These are phyloP conservation scores for Alisma plantagoaquatica DNA, from an alignment of 106 monocot genomes.

Conservation along the genomic window DNA sequence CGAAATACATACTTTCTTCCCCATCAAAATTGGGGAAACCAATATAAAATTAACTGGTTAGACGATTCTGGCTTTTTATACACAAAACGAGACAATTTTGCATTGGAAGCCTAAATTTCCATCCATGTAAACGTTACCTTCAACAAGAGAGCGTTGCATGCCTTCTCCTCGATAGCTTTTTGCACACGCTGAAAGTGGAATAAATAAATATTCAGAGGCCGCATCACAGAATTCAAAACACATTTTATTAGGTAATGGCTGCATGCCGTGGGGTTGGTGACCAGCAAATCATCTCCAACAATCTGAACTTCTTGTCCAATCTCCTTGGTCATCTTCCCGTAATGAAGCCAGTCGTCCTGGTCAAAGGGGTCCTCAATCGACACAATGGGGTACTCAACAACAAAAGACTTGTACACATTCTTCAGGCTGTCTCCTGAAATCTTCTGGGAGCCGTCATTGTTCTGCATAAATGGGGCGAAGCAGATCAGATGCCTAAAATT, in stretches of 20 bases:
- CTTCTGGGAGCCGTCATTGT: slow-evolving; percentile 78
- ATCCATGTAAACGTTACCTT: no score
- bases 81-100: no score
- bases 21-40: neutral
- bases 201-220: neutral
- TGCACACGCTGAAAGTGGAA: slow-evolving; percentile 51
- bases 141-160: slow-evolving; percentile 89
- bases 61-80: no score
- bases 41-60: no score
- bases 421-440: slow-evolving; percentile 83
- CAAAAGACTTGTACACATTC: slow-evolving; percentile 85
- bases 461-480: slow-evolving; percentile 27
- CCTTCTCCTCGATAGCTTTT: slow-evolving; percentile 79
- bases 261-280: slow-evolving; percentile 65
- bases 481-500: neutral
- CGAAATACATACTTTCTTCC: no score
- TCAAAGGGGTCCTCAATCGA: slow-evolving; percentile 93
- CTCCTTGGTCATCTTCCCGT: slow-evolving; percentile 69
- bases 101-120: no score
- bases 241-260: neutral
- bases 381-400: slow-evolving; percentile 68
- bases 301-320: slow-evolving; percentile 77
- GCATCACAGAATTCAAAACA: neutral
- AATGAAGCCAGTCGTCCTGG: slow-evolving; percentile 83
- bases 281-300: slow-evolving; percentile 93